Evolutionary conservation across 257 asterid species (phyloP).

Genomic region (Paraleonurus japonicus): DNA sequence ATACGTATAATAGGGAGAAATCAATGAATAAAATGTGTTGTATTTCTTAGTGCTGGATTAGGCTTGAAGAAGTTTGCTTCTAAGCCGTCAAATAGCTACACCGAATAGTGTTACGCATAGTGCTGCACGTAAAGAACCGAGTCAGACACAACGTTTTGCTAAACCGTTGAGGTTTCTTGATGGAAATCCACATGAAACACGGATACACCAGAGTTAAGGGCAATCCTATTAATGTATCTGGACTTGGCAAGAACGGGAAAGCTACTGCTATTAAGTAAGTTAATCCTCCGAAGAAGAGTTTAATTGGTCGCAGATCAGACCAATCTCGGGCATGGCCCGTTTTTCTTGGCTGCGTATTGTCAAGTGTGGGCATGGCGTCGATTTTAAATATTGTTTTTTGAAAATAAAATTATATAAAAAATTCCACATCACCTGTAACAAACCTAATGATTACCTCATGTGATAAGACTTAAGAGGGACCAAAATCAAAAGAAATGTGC

Average conservation of each 20-base stretch:
- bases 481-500: too few relatives aligned
- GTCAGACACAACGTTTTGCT: conserved; percentile 48
- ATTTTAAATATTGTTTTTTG: too few relatives aligned
- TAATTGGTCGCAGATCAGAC: conserved; percentile 41
- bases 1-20: background rate
- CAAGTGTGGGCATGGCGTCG: conserved; percentile 63
- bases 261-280: conserved; percentile 53
- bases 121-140: conserved; percentile 45
- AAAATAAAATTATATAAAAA: too few relatives aligned
- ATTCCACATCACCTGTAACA: too few relatives aligned
- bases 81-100: conserved; percentile 48
- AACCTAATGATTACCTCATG: too few relatives aligned
- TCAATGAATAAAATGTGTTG: background rate
- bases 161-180: conserved; percentile 41
- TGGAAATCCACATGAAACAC: conserved; percentile 69
- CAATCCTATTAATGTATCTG: conserved; percentile 52
- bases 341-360: conserved; percentile 55
- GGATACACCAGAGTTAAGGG: conserved; percentile 65
- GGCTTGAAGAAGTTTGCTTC: conserved; percentile 66
- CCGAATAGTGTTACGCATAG: conserved; percentile 28
- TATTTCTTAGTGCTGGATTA: background rate
- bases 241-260: conserved; percentile 57
- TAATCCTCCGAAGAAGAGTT: conserved; percentile 54
- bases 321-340: conserved; percentile 55
- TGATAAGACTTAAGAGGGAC: too few relatives aligned